Base-by-base conservation (phyloP, 164 flowering plant genomes). In the Liquidambar formosana region DNA sequence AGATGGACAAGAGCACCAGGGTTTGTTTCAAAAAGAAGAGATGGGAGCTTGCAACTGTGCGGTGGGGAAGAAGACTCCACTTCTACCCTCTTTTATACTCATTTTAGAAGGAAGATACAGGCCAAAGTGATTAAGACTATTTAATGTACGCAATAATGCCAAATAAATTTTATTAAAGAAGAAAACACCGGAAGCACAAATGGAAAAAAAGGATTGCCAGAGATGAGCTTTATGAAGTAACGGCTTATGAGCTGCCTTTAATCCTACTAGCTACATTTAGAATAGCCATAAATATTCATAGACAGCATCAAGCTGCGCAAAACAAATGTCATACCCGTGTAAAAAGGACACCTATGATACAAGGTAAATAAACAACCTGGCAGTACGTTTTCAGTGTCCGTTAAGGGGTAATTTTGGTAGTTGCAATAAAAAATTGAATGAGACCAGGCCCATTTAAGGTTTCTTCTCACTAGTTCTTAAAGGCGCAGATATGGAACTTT, bases 371-470 rank as follows among this genome's bases (percentile, higher is more conserved):
- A 63, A 27, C 44, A 53, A 63, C 25, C 46, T 45, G 69, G 22
- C 74, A 57, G 52, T 28, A 28, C 5, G 13, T 33, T 33, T 64
- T 51, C 28, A 21, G 46, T 33, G 44, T 63, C 68, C 5, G 63
- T 64, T 64, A 48, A 5, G 28, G 74, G 69, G 59, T 41, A 64
- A 21, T 56, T 64, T 46, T 13, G 74, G 57, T 47, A 64, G 46
- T 33, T 62, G 43, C 18, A 23, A 22, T 3, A 16, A 43, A 52
- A 43, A 54, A 18, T 62, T 12, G n/a, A 23, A 33, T 14, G 53
- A n/a, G 41, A 26, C 16, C 21, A 41, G 23, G 59, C 26, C 15
- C 33, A 57, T 22, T 26, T 6, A 25, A 12, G 28, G 25, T 25
- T 57, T 57, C 33, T 57, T 57, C 38, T 57, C 23, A 2, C 38